phyloP scores from a whole-genome alignment of 805 yeast genomes.

The Wickerhamomyces chaumierensis region DNA sequence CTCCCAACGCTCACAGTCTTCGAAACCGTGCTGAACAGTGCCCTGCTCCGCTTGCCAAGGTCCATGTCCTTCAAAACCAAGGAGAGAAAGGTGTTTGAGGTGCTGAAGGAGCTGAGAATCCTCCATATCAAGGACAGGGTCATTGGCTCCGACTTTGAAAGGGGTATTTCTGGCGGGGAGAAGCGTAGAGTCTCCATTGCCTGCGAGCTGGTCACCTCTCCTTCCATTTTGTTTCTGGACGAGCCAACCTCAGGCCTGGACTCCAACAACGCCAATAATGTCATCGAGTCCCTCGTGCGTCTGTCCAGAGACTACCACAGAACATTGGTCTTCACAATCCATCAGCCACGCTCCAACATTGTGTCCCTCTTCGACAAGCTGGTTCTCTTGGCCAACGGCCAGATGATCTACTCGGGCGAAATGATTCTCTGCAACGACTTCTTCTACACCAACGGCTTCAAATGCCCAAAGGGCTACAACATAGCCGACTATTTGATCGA shows the following conservation, averaged over 20 bases:
- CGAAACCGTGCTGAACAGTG: constrained; percentile 90
- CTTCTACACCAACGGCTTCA: constrained; percentile 63
- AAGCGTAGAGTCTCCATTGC: constrained; percentile 89
- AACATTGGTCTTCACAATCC: constrained; percentile 87
- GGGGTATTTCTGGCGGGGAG: constrained; percentile 94
- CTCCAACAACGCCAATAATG: constrained; percentile 86
- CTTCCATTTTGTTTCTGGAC: constrained; percentile 71
- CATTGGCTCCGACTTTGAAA: constrained; percentile 78
- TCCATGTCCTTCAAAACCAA: constrained; percentile 66
- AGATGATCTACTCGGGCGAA: constrained; percentile 80
- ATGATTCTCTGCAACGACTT: constrained; percentile 65
- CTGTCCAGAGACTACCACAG: constrained; percentile 73
- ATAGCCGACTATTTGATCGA: constrained; percentile 91
- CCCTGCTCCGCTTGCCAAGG: constrained; percentile 76
- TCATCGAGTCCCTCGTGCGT: constrained; percentile 71
- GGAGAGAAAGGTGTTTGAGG: constrained; percentile 70
- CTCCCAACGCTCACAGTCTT: constrained; percentile 91
- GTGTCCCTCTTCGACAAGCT: constrained; percentile 84
- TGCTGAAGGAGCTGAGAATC: constrained; percentile 77
- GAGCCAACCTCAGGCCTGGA: constrained; percentile 96
- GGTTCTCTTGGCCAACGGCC: constrained; percentile 73
- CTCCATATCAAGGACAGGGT: constrained; percentile 71
- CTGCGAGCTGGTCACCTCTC: constrained; percentile 84
- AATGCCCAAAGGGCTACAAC: constrained; percentile 83
- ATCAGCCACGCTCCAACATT: constrained; percentile 94